Conservation (phyloP, 805 yeast genomes). For the Torulaspora delbrueckii region DNA sequence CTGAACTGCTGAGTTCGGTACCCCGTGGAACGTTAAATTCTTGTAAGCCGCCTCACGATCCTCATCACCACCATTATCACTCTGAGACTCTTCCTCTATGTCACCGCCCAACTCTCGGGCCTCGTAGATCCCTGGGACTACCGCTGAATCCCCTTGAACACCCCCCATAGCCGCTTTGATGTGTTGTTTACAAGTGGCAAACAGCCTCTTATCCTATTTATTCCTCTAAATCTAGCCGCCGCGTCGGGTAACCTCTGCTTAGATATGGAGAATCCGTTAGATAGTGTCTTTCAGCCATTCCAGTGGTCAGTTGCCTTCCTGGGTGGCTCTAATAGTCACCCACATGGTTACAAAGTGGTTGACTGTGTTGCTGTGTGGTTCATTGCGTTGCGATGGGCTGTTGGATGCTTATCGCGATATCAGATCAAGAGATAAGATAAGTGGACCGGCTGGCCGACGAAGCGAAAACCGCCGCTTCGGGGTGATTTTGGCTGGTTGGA, state of each 20-base stretch:
- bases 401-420: slow-evolving; percentile 1
- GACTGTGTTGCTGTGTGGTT: not conserved
- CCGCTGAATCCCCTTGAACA: slow-evolving; percentile 2
- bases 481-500: not conserved
- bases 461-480: not conserved
- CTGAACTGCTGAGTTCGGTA: slow-evolving; percentile 28
- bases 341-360: not conserved
- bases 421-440: slow-evolving; percentile 4
- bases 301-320: not conserved
- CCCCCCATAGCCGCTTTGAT: not conserved
- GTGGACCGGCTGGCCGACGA: not conserved
- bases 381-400: not conserved
- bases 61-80: not conserved
- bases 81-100: not conserved
- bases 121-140: slow-evolving; percentile 21
- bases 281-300: not conserved
- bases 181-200: not conserved
- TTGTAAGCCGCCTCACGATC: slow-evolving; percentile 31
- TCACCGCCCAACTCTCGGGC: slow-evolving; percentile 15
- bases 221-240: not conserved
- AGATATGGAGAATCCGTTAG: not conserved
- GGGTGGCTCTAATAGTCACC: not conserved
- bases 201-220: not conserved
- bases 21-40: slow-evolving; percentile 30
- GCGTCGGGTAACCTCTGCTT: not conserved